phyloP scores from a whole-genome alignment of 192 early-diverging fungal species.

The Backusella liffmaniae region DNA sequence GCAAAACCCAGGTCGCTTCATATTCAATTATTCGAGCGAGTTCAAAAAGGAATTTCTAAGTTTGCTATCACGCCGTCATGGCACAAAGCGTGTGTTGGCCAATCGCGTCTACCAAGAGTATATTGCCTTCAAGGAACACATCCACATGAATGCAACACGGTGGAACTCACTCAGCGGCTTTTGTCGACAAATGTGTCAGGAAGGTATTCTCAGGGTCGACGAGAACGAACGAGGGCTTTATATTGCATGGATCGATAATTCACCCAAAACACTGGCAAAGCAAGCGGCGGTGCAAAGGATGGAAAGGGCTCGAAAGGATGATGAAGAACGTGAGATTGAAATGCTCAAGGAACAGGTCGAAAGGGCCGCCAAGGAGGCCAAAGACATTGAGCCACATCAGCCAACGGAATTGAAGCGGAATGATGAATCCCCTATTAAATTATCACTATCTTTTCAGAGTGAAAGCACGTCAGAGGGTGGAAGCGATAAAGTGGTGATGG shows the following conservation, averaged over 20 bases:
- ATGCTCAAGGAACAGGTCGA: constrained; percentile 83
- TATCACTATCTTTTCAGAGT: constrained; percentile 55
- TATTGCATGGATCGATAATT: constrained; percentile 89
- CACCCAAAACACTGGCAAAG: constrained; percentile 81
- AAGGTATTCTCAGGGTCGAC: constrained; percentile 83
- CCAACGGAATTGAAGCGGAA: constrained; percentile 64
- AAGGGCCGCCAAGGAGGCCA: constrained; percentile 57
- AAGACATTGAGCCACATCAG: constrained; percentile 23
- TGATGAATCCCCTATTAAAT: constrained; percentile 67
- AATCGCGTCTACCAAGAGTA: constrained; percentile 98
- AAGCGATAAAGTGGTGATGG: constrained; percentile 25
- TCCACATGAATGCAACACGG: constrained; percentile 95
- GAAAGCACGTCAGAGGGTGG: not conserved
- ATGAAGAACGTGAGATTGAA: constrained; percentile 81
- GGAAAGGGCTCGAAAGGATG: constrained; percentile 78
- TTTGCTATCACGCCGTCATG: constrained; percentile 77
- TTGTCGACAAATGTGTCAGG: constrained; percentile 76
- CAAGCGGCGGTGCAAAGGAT: constrained; percentile 78
- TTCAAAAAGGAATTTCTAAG: constrained; percentile 86
- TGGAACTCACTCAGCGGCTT: constrained; percentile 91
- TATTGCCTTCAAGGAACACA: constrained; percentile 83
- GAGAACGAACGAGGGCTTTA: constrained; percentile 90
- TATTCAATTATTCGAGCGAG: constrained; percentile 73
- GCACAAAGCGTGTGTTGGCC: constrained; percentile 79
- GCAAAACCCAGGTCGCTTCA: constrained; percentile 71